Evolutionary conservation across 257 asterid species (phyloP), one percentile per base, ranked within the genome.

Genomic region (Gentiana macrophylla): DNA sequence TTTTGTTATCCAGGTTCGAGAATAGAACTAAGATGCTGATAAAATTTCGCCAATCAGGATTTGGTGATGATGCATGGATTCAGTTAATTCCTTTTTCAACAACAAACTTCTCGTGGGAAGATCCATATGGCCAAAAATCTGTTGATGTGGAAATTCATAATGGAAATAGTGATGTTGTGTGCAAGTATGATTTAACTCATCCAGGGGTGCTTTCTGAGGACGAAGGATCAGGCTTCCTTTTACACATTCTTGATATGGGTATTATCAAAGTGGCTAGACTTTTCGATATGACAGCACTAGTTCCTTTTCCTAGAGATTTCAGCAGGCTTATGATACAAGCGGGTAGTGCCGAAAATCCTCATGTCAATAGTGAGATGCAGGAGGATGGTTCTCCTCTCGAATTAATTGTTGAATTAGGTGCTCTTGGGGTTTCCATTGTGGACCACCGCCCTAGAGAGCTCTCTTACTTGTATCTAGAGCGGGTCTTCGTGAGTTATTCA

Each of bases 391-490:
- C 90, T 72, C 93, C 96, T 51, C 53, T 91, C 37, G 97, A 91
- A 66, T 77, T 91, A 70, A 81, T 80, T 68, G 74, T 91, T 41
- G 98, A 87, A 68, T 71, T 91, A 75, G 97, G 94, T 63, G 94
- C 84, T 62, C 69, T 88, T 56, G 98, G 97, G 36, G 67, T 91
- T 74, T 91, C 98, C 62, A 48, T 87, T 53, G 77, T 91, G 69
- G 96, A 91, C 70, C 94, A 83, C 67, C 82, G 56, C 74, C n/a
- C 98, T 60, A 78, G 86, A 75, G 98, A 91, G 76, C 77, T 91
- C 35, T 84, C 86, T 62, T 91, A 91, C 77, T 72, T 91, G 74
- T 91, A 91, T 75, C 68, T 91, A 86, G 94, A 88, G 73, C 86
- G 89, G 69, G 77, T 91, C 60, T 85, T 70, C 74, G 66, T 85